Base-by-base conservation (phyloP, 805 yeast genomes). In the Yarrowia sp. region DNA sequence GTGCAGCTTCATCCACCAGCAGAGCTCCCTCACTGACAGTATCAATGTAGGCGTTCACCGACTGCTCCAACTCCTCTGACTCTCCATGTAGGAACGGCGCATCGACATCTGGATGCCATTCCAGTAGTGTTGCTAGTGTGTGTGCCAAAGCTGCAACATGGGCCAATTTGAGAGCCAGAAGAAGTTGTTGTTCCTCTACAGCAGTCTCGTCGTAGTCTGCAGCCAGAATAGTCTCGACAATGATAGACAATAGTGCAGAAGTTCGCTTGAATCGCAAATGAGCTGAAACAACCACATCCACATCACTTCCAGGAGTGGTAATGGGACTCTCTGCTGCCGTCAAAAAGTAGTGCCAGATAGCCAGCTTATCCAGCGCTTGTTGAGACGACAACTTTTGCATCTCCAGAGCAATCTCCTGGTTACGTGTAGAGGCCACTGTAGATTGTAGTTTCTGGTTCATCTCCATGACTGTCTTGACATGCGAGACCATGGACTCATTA, bases 361-460 rank as follows among this genome's bases (percentile, higher is more conserved):
- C 69, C 40, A 74, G 65, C 24, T 73, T 71, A 22, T 68, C 69
- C 14, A 66, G 5, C 2, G 75, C 72, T 30, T 70, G 71, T 58
- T 68, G 66, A 2, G 70, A 67, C 11, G 70, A 71, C 22, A 71
- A 66, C 62, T 66, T 67, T 36, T 67, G 49, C n/a, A 71, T 33
- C 28, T 71, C 73, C 22, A 72, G 48, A 16, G 70, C 75, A 28
- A 74, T 59, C 21, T 70, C 61, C 40, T 69, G 64, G 56, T 49
- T 65, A 40, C 67, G 67, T 14, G 65, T 36, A 16, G 36, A 54
- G 4, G 33, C 62, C 4, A 71, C 67, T 3, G 68, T 40, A 0
- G 69, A 67, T n/a, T 65, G 70, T 6, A 68, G 67, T 51, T 67
- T 67, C 35, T 67, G 62, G 54, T 70, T 70, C 32, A 71, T 61